Evolutionary conservation across 1,284 basidiomycete genomes (phyloP).

Genomic region (Fomitopsis betulina): DNA sequence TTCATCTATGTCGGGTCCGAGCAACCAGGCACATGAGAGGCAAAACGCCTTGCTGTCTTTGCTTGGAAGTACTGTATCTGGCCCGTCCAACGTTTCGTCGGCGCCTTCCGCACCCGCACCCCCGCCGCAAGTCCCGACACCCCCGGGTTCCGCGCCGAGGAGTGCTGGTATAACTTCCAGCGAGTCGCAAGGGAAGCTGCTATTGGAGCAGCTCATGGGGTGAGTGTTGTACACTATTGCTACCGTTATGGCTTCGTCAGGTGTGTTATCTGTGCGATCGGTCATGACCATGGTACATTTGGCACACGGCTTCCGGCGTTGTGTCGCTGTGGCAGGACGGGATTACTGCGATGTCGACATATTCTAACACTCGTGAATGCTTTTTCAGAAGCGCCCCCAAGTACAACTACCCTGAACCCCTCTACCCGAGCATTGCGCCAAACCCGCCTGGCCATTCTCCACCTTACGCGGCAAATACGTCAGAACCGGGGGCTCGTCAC

Average conservation of each 20-base stretch:
- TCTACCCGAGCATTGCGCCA: constrained; percentile 34
- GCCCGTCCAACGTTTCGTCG: constrained; percentile 33
- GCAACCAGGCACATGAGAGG: constrained; percentile 49
- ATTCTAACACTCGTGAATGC: constrained; percentile 2
- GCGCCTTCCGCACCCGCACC: constrained; percentile 27
- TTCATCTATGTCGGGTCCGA: constrained; percentile 36
- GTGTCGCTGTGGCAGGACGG: background rate
- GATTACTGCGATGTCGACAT: background rate
- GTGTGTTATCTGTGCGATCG: background rate
- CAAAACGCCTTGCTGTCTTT: constrained; percentile 72
- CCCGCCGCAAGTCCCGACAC: constrained; percentile 61
- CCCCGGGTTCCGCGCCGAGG: constrained; percentile 59
- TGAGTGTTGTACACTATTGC: constrained; percentile 34
- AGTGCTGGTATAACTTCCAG: constrained; percentile 44
- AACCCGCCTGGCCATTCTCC: constrained; percentile 42
- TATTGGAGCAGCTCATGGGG: constrained; percentile 80
- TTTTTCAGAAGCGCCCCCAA: constrained; percentile 43
- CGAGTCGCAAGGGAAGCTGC: constrained; percentile 65
- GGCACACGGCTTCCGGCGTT: background rate
- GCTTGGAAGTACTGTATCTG: constrained; percentile 38
- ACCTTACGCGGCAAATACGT: constrained; percentile 33
- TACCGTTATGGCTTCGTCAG: background rate
- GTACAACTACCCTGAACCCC: constrained; percentile 51
- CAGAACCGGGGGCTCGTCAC: constrained; percentile 22
- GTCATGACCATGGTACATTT: background rate